Base-by-base conservation (phyloP, 148 eudicot genomes). In the Euryodendron excelsum region DNA sequence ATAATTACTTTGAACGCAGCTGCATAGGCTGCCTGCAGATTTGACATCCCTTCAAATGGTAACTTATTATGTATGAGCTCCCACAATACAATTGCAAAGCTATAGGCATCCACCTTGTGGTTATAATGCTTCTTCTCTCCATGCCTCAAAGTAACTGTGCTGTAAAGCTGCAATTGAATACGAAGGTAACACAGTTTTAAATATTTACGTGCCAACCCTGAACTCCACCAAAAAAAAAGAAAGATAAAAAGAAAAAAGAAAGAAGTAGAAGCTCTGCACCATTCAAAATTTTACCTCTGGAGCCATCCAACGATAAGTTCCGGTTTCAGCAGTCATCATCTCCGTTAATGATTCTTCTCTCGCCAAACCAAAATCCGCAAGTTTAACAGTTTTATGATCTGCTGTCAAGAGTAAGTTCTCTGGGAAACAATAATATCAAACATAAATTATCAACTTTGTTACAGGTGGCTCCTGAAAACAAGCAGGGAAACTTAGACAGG, bases 71-170 rank as follows among this genome's bases (percentile, higher is more conserved):
- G 93, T 72, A 96, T 71, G 82, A 96, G 94, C 85, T 96, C 99
- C 99, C 99, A 96, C 75, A 96, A 86, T 8, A 96, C 98, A 72
- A 96, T 93, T 4, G 99, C 96, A 78, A 96, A 96, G 82, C 99
- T 96, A 81, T 96, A 96, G 2, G 92, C 98, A 86, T 96, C 99
- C 55, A 96, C 99, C 74, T 96, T 96, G 78, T 93, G 91, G 79
- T 93, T 93, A 78, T 96, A 96, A 83, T 96, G 98, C 83, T 96
- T 93, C 88, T 96, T 96, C 83, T 96, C 99, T n/a, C 99, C 99
- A 47, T 89, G 98, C 82, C 96, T 91, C 79, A 95, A 71, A 27
- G 99, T 96, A 75, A 93, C 97, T 6, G 98, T 96, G 85, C 96
- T 91, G 74, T 89, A 91, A 28, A 91, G 89, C 96, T 91, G 86